Conservation (phyloP, 129 eudicot genomes). For the Chrysanthemum lavandulifolium region DNA sequence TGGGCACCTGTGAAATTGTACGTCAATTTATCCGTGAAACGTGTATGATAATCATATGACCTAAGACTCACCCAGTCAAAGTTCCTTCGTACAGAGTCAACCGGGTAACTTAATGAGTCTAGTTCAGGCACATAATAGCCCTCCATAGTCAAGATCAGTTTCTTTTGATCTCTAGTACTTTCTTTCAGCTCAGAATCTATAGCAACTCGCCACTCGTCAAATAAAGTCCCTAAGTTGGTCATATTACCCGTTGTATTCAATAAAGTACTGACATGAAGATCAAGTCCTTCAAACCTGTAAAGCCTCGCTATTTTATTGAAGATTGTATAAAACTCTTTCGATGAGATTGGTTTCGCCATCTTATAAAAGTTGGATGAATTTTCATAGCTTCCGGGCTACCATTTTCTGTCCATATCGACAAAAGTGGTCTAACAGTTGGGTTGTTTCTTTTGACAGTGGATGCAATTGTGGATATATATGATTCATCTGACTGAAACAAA, state of each 20-base stretch:
- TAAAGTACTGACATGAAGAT: conserved; percentile 29
- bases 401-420: conserved; percentile 45
- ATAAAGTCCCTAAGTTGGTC: conserved; percentile 40
- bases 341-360: conserved; percentile 37
- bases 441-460: conserved; percentile 39
- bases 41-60: conserved; percentile 57
- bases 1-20: conserved; percentile 32
- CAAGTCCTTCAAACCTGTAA: conserved; percentile 53
- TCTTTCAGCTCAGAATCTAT: background rate
- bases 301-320: conserved; percentile 41
- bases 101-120: conserved; percentile 39
- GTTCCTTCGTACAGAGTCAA: conserved; percentile 29
- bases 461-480: conserved; percentile 40
- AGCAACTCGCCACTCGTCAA: conserved; percentile 60
- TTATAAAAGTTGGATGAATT: conserved; percentile 24
- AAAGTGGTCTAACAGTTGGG: conserved; percentile 52
- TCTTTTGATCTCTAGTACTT: conserved; percentile 26
- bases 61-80: conserved; percentile 63
- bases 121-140: conserved; percentile 34
- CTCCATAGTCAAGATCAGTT: conserved; percentile 42
- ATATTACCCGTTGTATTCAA: conserved; percentile 32
- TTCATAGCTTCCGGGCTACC: conserved; percentile 17
- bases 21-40: background rate
- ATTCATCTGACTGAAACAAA: conserved; percentile 32
- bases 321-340: conserved; percentile 50